Evolutionary conservation across 202 grass and related monocot species (phyloP).

Genomic region (Setaria italica): DNA sequence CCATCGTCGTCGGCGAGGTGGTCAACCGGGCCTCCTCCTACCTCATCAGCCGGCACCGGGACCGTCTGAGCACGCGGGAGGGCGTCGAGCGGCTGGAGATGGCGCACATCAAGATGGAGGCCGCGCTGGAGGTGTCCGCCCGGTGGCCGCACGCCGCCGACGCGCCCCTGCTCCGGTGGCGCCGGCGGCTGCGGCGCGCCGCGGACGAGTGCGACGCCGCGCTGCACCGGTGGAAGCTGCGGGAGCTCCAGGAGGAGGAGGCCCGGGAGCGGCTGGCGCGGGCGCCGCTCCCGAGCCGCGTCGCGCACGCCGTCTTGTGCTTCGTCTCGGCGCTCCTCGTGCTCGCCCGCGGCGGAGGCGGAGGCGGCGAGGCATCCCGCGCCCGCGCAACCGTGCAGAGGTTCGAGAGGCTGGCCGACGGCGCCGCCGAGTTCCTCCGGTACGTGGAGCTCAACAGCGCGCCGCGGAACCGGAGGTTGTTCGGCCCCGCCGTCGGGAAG

Average conservation of each 20-base stretch:
- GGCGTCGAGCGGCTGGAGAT: constrained; percentile 45
- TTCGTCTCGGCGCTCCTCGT: not conserved
- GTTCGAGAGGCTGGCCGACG: constrained; percentile 44
- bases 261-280: not conserved
- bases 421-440: constrained; percentile 38
- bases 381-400: not conserved
- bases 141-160: constrained; percentile 18
- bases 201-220: constrained; percentile 32
- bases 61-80: constrained; percentile 5
- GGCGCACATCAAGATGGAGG: constrained; percentile 53
- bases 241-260: not conserved
- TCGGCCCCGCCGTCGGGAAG: constrained; percentile 1
- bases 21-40: constrained; percentile 31
- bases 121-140: constrained; percentile 30
- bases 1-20: constrained; percentile 34
- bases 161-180: constrained; percentile 33
- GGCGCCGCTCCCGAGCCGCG: constrained; percentile 3
- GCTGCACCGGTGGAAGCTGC: constrained; percentile 34
- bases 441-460: constrained; percentile 23
- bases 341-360: not conserved
- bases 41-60: constrained; percentile 9
- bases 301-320: constrained; percentile 7
- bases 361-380: not conserved
- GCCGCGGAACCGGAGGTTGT: not conserved
- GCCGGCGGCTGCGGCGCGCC: constrained; percentile 29